A percentile compares a stretch with the other conserved stretches of the same genome.
phyloP scores from a whole-genome alignment of 345 rosid species.

The Combretum micranthum region DNA sequence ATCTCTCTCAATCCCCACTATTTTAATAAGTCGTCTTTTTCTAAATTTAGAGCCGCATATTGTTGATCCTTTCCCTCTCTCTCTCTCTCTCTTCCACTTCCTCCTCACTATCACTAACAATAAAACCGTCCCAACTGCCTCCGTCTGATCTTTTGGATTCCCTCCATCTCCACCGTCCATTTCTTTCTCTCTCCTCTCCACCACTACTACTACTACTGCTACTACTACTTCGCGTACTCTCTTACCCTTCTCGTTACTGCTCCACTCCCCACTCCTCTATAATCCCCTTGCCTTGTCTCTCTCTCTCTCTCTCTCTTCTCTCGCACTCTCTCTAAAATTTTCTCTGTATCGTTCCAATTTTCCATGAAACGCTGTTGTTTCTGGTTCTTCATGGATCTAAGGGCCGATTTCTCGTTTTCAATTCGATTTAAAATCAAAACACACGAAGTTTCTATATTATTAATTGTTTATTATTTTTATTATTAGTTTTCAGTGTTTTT shows the following conservation, averaged over 20 bases:
- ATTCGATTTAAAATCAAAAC: no score
- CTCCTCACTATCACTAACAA: constrained; percentile 1
- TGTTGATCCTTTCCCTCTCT: background rate
- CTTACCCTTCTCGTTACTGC: constrained; percentile 3
- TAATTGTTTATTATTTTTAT: no score
- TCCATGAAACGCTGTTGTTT: background rate
- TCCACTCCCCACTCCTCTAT: background rate
- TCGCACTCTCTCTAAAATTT: background rate
- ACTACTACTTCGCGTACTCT: background rate
- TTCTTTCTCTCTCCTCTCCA: background rate
- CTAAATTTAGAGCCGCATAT: constrained; percentile 16
- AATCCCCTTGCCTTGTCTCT: background rate
- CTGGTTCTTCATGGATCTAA: constrained; percentile 6
- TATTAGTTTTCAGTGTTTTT: background rate
- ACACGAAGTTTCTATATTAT: no score
- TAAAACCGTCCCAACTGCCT: constrained; percentile 21
- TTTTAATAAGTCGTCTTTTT: background rate
- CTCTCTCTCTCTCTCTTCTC: background rate
- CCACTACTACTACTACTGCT: no score
- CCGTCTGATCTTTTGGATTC: constrained; percentile 17
- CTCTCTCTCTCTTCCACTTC: background rate
- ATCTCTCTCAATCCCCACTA: no score
- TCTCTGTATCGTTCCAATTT: background rate
- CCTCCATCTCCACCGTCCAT: constrained; percentile 22
- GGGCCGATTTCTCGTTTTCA: no score